phyloP scores from a whole-genome alignment of 805 yeast species.

The Metschnikowia picachoensis region DNA sequence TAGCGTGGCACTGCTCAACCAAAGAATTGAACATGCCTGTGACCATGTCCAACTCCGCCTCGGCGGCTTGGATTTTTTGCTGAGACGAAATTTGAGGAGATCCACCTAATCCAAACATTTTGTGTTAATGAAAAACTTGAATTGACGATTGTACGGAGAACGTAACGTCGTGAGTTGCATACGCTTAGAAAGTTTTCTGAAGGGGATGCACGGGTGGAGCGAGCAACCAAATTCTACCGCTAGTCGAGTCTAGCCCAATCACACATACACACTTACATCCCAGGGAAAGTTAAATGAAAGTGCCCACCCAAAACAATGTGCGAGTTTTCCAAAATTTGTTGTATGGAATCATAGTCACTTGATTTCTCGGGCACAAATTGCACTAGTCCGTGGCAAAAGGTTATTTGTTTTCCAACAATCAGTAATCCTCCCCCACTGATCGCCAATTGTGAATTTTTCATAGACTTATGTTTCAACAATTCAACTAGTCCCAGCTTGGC shows the following conservation, averaged over 20 bases:
- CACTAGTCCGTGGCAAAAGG: constrained; percentile 36
- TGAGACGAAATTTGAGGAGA: constrained; percentile 71
- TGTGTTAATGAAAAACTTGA: constrained; percentile 1
- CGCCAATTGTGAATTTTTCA: constrained; percentile 27
- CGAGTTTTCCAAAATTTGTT: constrained; percentile 17
- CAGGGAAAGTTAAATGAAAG: constrained; percentile 35
- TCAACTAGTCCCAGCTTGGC: constrained; percentile 24
- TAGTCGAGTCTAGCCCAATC: not conserved
- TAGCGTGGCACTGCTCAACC: constrained; percentile 82
- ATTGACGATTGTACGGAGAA: not conserved
- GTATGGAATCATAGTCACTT: constrained; percentile 22
- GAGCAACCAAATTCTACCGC: not conserved
- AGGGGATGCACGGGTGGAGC: constrained; percentile 9
- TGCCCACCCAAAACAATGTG: constrained; percentile 34
- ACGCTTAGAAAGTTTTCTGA: constrained; percentile 2
- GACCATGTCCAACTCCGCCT: constrained; percentile 94
- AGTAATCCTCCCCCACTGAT: constrained; percentile 31
- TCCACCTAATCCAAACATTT: constrained; percentile 71
- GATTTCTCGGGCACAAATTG: constrained; percentile 30
- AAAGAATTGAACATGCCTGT: constrained; percentile 95
- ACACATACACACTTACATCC: constrained; percentile 19
- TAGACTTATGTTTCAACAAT: constrained; percentile 17
- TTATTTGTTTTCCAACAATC: constrained; percentile 32
- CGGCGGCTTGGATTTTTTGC: constrained; percentile 85
- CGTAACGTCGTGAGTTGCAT: not conserved